Evolutionary conservation across 441 rosid species (phyloP), one percentile per base, ranked within the genome.

Genomic region (California macrophylla): DNA sequence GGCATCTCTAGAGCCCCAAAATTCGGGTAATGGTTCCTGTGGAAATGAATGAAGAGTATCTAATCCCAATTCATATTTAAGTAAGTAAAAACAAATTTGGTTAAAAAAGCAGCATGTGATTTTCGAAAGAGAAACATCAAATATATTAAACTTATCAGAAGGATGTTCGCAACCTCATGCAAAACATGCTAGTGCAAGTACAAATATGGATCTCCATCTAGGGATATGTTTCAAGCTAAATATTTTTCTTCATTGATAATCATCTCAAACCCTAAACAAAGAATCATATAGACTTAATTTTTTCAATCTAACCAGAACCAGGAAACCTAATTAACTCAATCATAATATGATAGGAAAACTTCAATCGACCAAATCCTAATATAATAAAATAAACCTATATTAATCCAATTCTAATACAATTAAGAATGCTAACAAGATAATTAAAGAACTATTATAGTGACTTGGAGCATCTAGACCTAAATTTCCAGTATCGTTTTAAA

Each of bases 11-110:
- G 74, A 42, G 74, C 89, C 89, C 54, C 77, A 79, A 69, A 82
- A 79, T 67, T 78, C 87, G 21, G 82, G 71, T 77, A 85, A 78
- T 18, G 70, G 83, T 28, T 94, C 97, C 99, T 94, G 81, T 38
- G 23, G 16, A 83, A 72, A 69, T 52, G 32, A 62, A 38, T 69
- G 75, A 66, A 72, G 50, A 70, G 30, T 74, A 66, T 61, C 60
- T 71, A 68, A 68, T 36, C 56, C 16, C 50, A 18, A 32, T 72
- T 24, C 34, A 68, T 69, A 63, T 52, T 38, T 64, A 18, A 28
- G 38, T 47, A 30, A 40, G 42, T 2, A 61, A 72, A 60, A 3
- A 13, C 58, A 36, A 1, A 29, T 7, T n/a, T 7, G 15, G 8
- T 6, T 32, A 28, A 15, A 3, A 36, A 45, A n/a, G 12, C 16